Base-by-base conservation (phyloP, 768 basidiomycete genomes). In the Saitozyma sp. region DNA sequence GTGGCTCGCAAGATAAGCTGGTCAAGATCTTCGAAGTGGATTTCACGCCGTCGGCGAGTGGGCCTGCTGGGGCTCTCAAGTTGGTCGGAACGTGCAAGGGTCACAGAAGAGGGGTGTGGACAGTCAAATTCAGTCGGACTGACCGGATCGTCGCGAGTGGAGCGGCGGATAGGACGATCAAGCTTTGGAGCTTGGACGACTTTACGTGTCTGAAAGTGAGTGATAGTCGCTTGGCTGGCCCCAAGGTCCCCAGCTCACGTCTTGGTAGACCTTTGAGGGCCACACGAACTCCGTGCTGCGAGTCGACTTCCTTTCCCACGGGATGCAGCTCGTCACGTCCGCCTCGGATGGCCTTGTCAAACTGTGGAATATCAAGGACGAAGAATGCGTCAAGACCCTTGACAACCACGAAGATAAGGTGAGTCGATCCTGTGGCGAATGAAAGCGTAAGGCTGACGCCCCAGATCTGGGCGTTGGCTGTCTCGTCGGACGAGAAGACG, bases 331-430 rank as follows among this genome's bases (percentile, higher is more conserved):
- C 46, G 88, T 92, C 52, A 95, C 91, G 63, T 83, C 91, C 14
- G 92, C 90, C 9, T 92, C 93, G 14, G 96, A 99, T 77, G 96
- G 96, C 41, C 81, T 99, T 49, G 90, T 98, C 64, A 99, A 98
- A 81, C 66, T 99, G 37, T 99, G 96, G 96, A 92, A 89, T 78
- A 84, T 95, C 57, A 84, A 85, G 70, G 88, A 90, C 56, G 96
- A 98, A 75, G 86, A 90, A 70, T 97, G 94, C 70, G 82, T 86
- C 8, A 82, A 87, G 16, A 98, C 95, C 6, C 82, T 99, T 79
- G 96, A 99, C 78, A 95, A 95, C 73, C 96, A 99, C 71, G 92
- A 96, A 78, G 95, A 97, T 66, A 98, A 97, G 85, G 94, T 90
- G 63, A 17, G 87, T 71, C n/a, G 13, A 11, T 16, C 20, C 38